Conservation (phyloP, 2,329 filamentous ascomycete genomes). For the Didymella arachidicola region DNA sequence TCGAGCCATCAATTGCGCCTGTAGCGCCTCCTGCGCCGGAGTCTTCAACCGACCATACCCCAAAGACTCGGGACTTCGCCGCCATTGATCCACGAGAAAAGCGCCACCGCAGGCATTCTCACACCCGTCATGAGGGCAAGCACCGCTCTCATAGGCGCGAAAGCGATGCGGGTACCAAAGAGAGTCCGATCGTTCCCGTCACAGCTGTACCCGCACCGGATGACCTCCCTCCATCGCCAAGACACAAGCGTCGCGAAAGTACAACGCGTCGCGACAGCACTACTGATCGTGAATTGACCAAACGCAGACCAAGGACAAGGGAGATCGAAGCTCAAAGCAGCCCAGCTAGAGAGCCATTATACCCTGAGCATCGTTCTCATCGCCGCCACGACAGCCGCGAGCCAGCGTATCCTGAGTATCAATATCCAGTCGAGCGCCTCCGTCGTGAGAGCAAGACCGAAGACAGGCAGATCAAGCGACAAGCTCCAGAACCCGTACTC, state of each 20-base stretch:
- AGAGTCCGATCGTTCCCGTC: conserved; percentile 32
- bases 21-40: neutral
- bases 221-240: conserved; percentile 32
- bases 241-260: conserved; percentile 43
- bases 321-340: conserved; percentile 26
- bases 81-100: conserved; percentile 36
- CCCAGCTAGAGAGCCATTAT: conserved; percentile 36
- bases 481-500: conserved; percentile 31
- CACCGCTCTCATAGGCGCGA: conserved; percentile 42
- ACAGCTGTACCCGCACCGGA: conserved; percentile 31
- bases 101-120: conserved; percentile 41
- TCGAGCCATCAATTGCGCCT: conserved; percentile 1
- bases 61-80: conserved; percentile 39
- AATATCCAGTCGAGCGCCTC: conserved; percentile 38
- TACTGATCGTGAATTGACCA: conserved; percentile 37
- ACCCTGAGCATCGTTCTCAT: conserved; percentile 39
- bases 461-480: conserved; percentile 42
- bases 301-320: conserved; percentile 34
- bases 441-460: conserved; percentile 36
- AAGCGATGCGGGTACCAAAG: conserved; percentile 41
- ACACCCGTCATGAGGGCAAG: conserved; percentile 35
- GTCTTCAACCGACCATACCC: conserved; percentile 12
- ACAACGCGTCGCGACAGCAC: conserved; percentile 46
- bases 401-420: conserved; percentile 39
- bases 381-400: conserved; percentile 41